Conservation (phyloP, 1,284 basidiomycete species). For the Amylostereum areolatum region DNA sequence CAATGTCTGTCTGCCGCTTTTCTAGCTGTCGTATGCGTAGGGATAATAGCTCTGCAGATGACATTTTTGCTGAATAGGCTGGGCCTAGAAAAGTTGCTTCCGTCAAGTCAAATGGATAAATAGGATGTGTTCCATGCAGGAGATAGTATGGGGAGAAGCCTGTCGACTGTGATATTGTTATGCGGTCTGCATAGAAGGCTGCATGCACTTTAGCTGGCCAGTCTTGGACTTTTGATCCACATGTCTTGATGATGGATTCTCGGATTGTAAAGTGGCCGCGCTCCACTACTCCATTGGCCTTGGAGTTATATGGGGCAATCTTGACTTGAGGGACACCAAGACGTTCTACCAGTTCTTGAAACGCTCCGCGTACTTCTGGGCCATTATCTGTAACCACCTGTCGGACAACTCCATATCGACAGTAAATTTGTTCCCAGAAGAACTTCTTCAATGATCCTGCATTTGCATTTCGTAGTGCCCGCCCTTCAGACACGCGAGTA, state of each 20-base stretch:
- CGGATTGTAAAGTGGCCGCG: constrained; percentile 12
- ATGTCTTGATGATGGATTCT: constrained; percentile 11
- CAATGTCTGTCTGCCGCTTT: constrained; percentile 11
- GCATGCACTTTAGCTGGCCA: constrained; percentile 9
- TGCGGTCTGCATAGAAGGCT: constrained; percentile 14
- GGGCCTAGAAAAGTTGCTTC: constrained; percentile 23
- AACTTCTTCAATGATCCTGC: constrained; percentile 18
- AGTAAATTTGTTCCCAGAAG: constrained; percentile 27
- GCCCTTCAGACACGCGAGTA: constrained; percentile 3
- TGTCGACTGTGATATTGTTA: constrained; percentile 9
- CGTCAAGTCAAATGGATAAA: constrained; percentile 23
- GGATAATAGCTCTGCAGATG: constrained; percentile 10
- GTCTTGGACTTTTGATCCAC: constrained; percentile 1
- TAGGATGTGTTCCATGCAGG: constrained; percentile 20
- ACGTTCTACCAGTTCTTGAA: not conserved
- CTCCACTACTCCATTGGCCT: constrained; percentile 17
- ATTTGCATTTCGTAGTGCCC: constrained; percentile 4
- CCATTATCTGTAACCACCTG: constrained; percentile 31
- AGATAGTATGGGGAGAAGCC: constrained; percentile 19
- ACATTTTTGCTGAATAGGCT: constrained; percentile 5
- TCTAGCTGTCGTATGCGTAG: constrained; percentile 11
- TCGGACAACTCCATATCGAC: constrained; percentile 23
- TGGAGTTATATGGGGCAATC: constrained; percentile 13
- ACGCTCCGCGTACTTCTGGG: constrained; percentile 15
- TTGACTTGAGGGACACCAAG: constrained; percentile 9